phyloP scores from a whole-genome alignment of 202 grass and related monocot species.

The Musa balbisiana region DNA sequence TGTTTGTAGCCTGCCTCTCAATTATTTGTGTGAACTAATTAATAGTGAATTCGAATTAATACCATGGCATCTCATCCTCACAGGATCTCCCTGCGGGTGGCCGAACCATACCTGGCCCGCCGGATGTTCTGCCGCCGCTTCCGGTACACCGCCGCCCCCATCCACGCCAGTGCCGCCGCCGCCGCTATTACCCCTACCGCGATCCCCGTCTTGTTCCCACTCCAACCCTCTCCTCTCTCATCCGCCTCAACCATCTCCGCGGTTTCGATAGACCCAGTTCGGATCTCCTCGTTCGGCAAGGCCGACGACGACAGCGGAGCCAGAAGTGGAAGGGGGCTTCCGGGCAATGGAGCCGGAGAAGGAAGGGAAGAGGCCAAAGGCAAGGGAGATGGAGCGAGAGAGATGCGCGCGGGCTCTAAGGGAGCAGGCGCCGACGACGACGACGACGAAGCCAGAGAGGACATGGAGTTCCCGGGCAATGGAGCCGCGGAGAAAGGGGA shows the following conservation, averaged over 20 bases:
- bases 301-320: not conserved
- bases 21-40: too few species aligned
- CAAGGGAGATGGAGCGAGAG: too few species aligned
- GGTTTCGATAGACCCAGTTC: not conserved
- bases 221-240: not conserved
- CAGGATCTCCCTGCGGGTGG: not conserved
- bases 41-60: too few species aligned
- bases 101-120: not conserved
- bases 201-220: not conserved
- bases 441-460: not conserved
- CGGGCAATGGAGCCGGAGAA: not conserved
- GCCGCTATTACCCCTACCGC: not conserved
- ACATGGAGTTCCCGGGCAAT: not conserved
- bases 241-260: not conserved
- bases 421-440: too few species aligned
- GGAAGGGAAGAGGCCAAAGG: not conserved
- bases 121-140: not conserved
- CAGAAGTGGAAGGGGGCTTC: not conserved
- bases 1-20: too few species aligned
- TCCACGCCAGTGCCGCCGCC: not conserved
- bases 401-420: too few species aligned
- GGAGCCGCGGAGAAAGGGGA: too few species aligned
- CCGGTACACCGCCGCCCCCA: not conserved
- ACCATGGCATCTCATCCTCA: not conserved
- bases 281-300: not conserved